These are phyloP conservation scores for Trichoderma lentiforme DNA, from an alignment of 2,329 filamentous ascomycete genomes.

Conservation along the genomic window DNA sequence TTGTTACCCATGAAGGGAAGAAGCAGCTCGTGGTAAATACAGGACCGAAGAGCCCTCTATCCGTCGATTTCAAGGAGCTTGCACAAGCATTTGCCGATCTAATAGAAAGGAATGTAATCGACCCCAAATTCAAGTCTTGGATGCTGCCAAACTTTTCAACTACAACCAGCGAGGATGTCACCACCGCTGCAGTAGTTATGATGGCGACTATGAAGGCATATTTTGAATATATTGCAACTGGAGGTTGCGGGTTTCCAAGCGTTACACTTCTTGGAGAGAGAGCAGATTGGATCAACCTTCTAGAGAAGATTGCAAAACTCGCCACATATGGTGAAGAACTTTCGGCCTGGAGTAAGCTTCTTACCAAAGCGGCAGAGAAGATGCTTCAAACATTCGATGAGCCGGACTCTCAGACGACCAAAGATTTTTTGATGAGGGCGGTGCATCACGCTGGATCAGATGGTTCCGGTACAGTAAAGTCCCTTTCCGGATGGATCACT, in stretches of 20 bases:
- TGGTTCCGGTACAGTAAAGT: background rate
- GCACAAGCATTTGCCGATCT: too few species aligned
- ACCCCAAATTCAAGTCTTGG: too few species aligned
- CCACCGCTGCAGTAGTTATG: too few species aligned
- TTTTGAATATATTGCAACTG: too few species aligned
- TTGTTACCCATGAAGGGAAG: slow-evolving; percentile 17
- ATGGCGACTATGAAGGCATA: too few species aligned
- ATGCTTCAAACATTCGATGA: slow-evolving; percentile 20
- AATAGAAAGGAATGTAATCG: too few species aligned
- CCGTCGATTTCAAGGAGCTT: background rate
- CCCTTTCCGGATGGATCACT: slow-evolving; percentile 21
- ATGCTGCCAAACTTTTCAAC: too few species aligned
- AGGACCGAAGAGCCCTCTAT: background rate
- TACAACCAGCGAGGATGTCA: too few species aligned
- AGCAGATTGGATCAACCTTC: slow-evolving; percentile 18
- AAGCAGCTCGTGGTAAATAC: background rate
- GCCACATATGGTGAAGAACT: background rate
- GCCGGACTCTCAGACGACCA: slow-evolving; percentile 11
- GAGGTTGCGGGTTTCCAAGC: slow-evolving; percentile 16
- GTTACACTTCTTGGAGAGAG: slow-evolving; percentile 1
- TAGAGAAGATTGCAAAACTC: background rate
- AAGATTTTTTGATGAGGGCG: slow-evolving; percentile 23
- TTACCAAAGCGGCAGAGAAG: slow-evolving; percentile 4
- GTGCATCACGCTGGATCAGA: slow-evolving; percentile 13
- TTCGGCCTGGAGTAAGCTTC: background rate